Evolutionary conservation across 2,329 filamentous ascomycete genomes (phyloP).

Genomic region (Hansfordia pulvinata): DNA sequence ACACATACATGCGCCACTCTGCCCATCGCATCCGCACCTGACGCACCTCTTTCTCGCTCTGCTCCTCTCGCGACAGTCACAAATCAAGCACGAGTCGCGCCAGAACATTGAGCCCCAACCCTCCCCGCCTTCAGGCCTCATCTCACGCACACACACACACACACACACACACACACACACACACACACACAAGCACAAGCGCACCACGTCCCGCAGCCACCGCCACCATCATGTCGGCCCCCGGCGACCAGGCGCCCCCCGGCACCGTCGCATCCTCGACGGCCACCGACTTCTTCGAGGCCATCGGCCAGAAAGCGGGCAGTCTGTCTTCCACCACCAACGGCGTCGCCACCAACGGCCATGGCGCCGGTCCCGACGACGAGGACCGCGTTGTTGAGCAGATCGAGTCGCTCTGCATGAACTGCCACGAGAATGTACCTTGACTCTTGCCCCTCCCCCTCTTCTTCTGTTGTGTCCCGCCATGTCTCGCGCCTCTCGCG

Average conservation of each 20-base stretch:
- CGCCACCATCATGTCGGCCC: conserved; percentile 24
- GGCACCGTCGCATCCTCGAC: conserved; percentile 19
- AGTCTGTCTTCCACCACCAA: conserved; percentile 26
- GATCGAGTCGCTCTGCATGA: conserved; percentile 76
- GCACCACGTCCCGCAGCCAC: neutral
- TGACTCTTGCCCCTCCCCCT: conserved; percentile 10
- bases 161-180: too few species aligned
- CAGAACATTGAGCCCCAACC: too few species aligned
- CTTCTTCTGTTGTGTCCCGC: neutral
- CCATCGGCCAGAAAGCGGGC: conserved; percentile 48
- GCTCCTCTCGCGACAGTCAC: neutral
- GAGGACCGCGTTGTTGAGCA: conserved; percentile 47
- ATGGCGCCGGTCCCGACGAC: conserved; percentile 21
- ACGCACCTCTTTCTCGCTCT: too few species aligned
- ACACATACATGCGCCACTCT: too few species aligned
- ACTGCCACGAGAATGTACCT: conserved; percentile 62
- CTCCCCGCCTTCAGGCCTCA: too few species aligned
- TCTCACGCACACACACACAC: too few species aligned
- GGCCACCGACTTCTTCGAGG: conserved; percentile 42
- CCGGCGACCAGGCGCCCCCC: conserved; percentile 21
- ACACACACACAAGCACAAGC: conserved; percentile 2
- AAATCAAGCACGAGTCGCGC: too few species aligned
- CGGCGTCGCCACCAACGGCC: conserved; percentile 8
- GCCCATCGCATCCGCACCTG: too few species aligned
- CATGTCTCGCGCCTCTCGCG: neutral